These are phyloP conservation scores for Aureobasidium sp. DNA, from an alignment of 2,329 filamentous ascomycete species.

Conservation along the genomic window DNA sequence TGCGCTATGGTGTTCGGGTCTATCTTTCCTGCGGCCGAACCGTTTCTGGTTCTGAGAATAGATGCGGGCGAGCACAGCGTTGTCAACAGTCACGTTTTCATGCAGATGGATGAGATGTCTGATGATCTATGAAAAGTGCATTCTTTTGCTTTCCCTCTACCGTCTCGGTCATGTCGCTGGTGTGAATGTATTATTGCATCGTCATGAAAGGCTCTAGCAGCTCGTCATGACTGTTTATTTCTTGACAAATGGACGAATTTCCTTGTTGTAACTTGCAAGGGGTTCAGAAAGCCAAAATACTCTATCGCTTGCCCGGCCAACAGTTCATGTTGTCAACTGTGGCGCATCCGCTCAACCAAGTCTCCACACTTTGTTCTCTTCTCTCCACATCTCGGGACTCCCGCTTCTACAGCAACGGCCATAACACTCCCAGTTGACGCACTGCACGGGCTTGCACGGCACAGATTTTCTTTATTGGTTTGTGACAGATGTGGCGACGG, in stretches of 20 bases:
- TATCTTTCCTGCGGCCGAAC: not conserved
- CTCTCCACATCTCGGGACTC: not conserved
- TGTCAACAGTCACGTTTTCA: not conserved
- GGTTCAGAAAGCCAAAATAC: no score
- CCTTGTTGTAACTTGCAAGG: no score
- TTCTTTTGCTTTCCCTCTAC: not conserved
- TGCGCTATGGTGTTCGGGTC: not conserved
- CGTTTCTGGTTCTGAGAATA: slow-evolving; percentile 8
- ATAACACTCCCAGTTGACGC: not conserved
- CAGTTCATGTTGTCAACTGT: not conserved
- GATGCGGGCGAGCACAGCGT: not conserved
- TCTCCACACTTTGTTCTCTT: not conserved
- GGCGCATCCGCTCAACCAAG: not conserved
- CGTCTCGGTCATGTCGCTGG: no score
- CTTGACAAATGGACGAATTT: no score
- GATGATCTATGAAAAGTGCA: no score
- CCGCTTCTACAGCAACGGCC: slow-evolving; percentile 9
- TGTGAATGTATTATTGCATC: no score
- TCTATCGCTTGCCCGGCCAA: not conserved
- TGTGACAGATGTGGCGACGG: no score
- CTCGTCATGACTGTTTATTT: no score
- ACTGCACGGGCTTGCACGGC: no score
- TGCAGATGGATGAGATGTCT: not conserved
- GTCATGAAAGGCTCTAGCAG: no score
- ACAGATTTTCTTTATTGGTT: no score